These are phyloP conservation scores for Hymenoscyphus occultus DNA, from an alignment of 2,329 filamentous ascomycete species.

Conservation along the genomic window DNA sequence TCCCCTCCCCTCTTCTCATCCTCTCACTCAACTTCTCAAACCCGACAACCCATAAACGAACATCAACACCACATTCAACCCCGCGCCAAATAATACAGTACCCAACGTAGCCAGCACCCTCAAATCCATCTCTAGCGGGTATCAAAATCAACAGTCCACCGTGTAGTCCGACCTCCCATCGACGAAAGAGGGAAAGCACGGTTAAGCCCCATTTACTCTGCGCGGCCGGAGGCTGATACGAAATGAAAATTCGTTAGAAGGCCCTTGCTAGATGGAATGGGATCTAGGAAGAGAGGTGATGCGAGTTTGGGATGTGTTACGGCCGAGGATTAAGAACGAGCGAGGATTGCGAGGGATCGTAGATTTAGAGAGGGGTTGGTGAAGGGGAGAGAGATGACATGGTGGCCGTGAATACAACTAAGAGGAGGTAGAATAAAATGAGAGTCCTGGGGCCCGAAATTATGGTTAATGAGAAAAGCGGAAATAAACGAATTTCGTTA, in stretches of 20 bases:
- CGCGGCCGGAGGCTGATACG: constrained; percentile 23
- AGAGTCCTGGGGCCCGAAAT: no score
- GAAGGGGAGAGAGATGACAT: constrained; percentile 13
- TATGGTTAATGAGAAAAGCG: no score
- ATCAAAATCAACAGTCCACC: constrained; percentile 44
- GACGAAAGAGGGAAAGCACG: constrained; percentile 40
- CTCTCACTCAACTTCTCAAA: neutral
- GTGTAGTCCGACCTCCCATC: constrained; percentile 35
- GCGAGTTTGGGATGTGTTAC: constrained; percentile 40
- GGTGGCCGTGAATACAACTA: no score
- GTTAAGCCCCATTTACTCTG: constrained; percentile 46
- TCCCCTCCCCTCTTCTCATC: neutral
- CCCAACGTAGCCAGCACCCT: constrained; percentile 46
- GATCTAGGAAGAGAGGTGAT: constrained; percentile 25
- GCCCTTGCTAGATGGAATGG: constrained; percentile 31
- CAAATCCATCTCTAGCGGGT: constrained; percentile 46
- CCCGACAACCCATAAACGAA: neutral
- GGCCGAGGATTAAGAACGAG: constrained; percentile 43
- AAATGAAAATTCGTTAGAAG: constrained; percentile 29
- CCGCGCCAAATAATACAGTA: constrained; percentile 39
- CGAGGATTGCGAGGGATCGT: constrained; percentile 30
- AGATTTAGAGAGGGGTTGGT: constrained; percentile 18
- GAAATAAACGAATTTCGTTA: no score
- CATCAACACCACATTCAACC: neutral
- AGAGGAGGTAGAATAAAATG: no score